Percentiles rank a stretch among this genome's conserved stretches.
phyloP scores from a whole-genome alignment of 225 moss, liverwort and hornwort species.

The Pseudisothecium myosuroides region DNA sequence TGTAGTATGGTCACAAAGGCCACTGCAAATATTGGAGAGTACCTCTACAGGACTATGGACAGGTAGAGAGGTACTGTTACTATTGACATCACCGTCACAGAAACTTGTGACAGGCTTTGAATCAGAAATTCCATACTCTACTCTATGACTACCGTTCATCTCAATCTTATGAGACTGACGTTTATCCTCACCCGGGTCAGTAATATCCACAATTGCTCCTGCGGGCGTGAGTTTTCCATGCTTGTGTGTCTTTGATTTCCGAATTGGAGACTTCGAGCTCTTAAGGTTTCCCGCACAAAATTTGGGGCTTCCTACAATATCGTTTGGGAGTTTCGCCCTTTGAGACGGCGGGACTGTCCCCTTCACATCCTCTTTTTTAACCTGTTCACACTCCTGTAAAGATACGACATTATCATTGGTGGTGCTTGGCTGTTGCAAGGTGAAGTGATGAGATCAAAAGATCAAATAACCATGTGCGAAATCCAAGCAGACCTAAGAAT shows the following conservation, averaged over 20 bases:
- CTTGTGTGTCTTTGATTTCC: slow-evolving; percentile 18
- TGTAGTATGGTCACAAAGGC: background rate
- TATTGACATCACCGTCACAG: slow-evolving; percentile 5
- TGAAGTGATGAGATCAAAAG: background rate
- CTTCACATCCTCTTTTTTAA: background rate
- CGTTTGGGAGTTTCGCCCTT: background rate
- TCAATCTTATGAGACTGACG: background rate
- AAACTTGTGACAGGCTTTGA: background rate
- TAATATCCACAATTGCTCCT: background rate
- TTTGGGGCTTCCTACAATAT: background rate
- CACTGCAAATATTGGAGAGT: background rate
- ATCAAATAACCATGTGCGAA: background rate
- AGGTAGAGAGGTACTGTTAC: background rate
- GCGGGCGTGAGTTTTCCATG: slow-evolving; percentile 5
- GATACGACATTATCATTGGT: background rate
- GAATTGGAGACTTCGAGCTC: slow-evolving; percentile 8
- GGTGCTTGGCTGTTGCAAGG: background rate
- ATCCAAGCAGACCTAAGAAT: background rate
- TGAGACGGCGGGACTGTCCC: background rate
- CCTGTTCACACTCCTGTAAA: slow-evolving; percentile 6
- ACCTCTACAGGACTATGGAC: background rate
- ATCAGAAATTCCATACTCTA: background rate
- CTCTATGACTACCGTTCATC: background rate
- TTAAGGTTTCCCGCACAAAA: slow-evolving; percentile 4
- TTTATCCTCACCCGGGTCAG: background rate